These are phyloP conservation scores for Hypoxylon sp. DNA, from an alignment of 2,329 filamentous ascomycete genomes.

Conservation along the genomic window DNA sequence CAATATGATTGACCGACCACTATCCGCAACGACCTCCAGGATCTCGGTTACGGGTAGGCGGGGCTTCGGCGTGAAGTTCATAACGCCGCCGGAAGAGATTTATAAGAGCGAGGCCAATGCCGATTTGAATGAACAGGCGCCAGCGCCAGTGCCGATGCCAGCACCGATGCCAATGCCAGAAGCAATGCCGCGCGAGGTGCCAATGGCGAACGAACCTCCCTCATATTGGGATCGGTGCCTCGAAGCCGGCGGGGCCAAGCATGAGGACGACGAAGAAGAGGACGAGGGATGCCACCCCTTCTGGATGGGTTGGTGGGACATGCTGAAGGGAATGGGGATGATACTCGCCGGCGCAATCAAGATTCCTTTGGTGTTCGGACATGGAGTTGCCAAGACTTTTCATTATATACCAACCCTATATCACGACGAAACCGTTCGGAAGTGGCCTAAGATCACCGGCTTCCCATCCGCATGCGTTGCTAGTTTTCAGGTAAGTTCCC, in stretches of 20 bases:
- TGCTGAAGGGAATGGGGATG: constrained; percentile 30
- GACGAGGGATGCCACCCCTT: constrained; percentile 45
- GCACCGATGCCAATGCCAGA: constrained; percentile 1
- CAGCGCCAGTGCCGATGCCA: neutral
- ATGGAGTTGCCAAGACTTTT: constrained; percentile 42
- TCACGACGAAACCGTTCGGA: constrained; percentile 36
- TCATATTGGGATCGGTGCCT: constrained; percentile 34
- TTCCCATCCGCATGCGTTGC: constrained; percentile 39
- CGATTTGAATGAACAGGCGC: constrained; percentile 10
- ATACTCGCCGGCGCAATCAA: constrained; percentile 33
- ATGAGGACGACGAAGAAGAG: constrained; percentile 24
- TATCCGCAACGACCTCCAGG: constrained; percentile 42
- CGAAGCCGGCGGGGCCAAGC: constrained; percentile 10
- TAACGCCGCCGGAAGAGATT: constrained; percentile 34
- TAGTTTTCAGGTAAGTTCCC: constrained; percentile 24
- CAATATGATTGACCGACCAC: constrained; percentile 32
- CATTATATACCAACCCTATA: constrained; percentile 43
- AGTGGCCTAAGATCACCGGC: constrained; percentile 43
- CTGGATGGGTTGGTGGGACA: constrained; percentile 43
- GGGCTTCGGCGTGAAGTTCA: constrained; percentile 45
- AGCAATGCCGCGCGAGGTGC: constrained; percentile 1
- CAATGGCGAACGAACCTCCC: constrained; percentile 16
- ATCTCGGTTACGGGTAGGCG: constrained; percentile 41
- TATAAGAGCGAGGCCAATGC: neutral
- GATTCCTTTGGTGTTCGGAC: constrained; percentile 39